phyloP scores from a whole-genome alignment of 352 stramenopile species.

The Phytopythium montanum region DNA sequence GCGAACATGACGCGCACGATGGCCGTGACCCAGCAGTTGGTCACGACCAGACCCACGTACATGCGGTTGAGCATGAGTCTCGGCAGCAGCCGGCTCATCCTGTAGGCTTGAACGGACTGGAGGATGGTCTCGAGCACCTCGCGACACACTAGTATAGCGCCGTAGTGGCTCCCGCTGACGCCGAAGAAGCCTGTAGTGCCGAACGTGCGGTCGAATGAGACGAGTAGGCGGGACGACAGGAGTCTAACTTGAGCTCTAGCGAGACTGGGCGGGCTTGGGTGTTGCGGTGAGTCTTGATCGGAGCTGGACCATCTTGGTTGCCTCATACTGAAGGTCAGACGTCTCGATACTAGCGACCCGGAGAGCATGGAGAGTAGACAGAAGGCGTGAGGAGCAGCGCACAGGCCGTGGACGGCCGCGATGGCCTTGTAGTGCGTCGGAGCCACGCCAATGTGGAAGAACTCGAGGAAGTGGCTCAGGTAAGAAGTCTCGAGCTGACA shows the following conservation, averaged over 20 bases:
- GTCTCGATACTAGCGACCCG: conserved; percentile 5
- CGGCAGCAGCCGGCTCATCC: conserved; percentile 19
- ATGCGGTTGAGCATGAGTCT: conserved; percentile 13
- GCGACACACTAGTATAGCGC: conserved; percentile 16
- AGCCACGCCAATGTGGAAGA: conserved; percentile 14
- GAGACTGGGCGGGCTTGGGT: not conserved
- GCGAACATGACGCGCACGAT: conserved; percentile 20
- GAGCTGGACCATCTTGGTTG: not conserved
- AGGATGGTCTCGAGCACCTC: conserved; percentile 27
- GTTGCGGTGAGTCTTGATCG: not conserved
- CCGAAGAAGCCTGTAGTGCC: conserved; percentile 9
- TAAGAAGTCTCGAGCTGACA: conserved; percentile 10
- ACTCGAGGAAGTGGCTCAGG: conserved; percentile 12
- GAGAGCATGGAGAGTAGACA: conserved; percentile 16
- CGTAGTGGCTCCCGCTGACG: conserved; percentile 14
- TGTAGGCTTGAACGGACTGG: conserved; percentile 28
- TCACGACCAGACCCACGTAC: conserved; percentile 13
- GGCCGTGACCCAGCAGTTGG: conserved; percentile 32
- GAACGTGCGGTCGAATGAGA: conserved; percentile 5
- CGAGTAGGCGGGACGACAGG: not conserved
- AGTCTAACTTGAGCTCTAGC: not conserved
- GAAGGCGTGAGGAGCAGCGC: conserved; percentile 10
- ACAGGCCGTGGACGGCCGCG: conserved; percentile 10
- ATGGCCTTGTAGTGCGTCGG: conserved; percentile 8
- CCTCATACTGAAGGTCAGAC: not conserved